Evolutionary conservation across 306 rosid genomes (phyloP), one percentile per base, ranked within the genome.

Genomic region (Parietaria judaica): DNA sequence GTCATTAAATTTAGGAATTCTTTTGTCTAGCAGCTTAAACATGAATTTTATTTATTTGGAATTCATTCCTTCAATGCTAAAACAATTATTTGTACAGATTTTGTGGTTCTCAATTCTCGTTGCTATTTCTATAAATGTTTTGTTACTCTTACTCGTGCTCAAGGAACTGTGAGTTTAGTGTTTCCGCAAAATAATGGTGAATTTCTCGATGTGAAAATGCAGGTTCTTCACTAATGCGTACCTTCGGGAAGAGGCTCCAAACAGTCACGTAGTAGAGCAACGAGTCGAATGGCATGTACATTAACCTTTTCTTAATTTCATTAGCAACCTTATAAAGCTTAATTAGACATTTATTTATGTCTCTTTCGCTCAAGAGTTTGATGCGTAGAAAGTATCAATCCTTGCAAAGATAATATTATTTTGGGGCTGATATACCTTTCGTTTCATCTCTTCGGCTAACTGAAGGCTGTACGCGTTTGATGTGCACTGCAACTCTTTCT

Each of bases 401-500:
- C 45, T 41, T 6, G 3, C 15, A n/a, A 14, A 16, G 12, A 31
- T 2, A 16, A 41, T 60, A 6, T 38, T 49, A n/a, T 68, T 70
- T 47, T 63, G 36, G 53, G 58, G 44, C 84, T 82, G 61, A 71
- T 50, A 36, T 16, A 14, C 39, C 38, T 11, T 66, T 62, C 41
- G 11, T 14, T 54, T 59, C 56, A 14, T 66, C 56, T 38, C 68
- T 60, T 66, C 64, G 68, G 72, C 38, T 81, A 10, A 56, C 47
- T 77, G 86, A 61, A 94, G 99, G 99, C 80, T 94, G 74, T 94
- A 94, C 3, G 87, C 99, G 44, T 94, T 94, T 83, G 99, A 94
- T 76, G 99, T 94, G 80, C 99, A 94, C 77, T 94, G 99, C 95
- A 94, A 94, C 86, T 94, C 99, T 76, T 94, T 94, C 90, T 88